phyloP scores from a whole-genome alignment of 305 asterid genomes.

The Rubia tinctorum region DNA sequence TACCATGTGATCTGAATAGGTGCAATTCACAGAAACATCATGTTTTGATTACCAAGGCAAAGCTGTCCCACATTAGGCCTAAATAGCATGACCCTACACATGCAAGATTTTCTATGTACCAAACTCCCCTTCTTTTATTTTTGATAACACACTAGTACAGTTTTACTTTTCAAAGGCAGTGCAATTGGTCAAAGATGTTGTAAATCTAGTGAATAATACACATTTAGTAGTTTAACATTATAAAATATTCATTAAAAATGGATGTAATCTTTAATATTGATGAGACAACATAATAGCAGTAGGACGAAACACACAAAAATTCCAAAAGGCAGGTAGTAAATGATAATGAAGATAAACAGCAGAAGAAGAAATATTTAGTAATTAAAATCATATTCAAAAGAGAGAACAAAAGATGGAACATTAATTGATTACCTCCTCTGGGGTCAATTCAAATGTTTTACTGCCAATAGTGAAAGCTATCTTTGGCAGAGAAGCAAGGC shows the following conservation, averaged over 20 bases:
- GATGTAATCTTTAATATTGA: background rate
- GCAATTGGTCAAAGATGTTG: background rate
- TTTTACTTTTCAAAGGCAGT: background rate
- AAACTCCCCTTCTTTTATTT: background rate
- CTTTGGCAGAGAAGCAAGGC: constrained; percentile 67
- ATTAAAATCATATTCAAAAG: background rate
- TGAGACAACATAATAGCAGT: background rate
- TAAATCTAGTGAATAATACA: background rate
- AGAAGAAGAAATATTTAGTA: background rate
- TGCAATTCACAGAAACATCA: background rate
- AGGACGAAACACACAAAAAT: background rate
- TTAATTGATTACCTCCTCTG: constrained; percentile 52
- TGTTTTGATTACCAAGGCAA: background rate
- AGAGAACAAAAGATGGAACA: background rate
- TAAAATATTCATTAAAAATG: background rate
- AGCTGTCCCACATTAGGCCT: background rate
- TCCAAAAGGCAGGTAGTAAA: background rate
- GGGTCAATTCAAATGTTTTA: constrained; percentile 60
- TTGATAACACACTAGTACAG: background rate
- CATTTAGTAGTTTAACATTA: background rate
- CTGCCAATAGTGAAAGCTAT: constrained; percentile 69
- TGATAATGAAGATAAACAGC: background rate
- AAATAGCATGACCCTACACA: background rate
- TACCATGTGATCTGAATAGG: background rate
- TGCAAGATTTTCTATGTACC: background rate